Evolutionary conservation across 2,329 filamentous ascomycete genomes (phyloP).

Genomic region (Cercospora nicotianae): DNA sequence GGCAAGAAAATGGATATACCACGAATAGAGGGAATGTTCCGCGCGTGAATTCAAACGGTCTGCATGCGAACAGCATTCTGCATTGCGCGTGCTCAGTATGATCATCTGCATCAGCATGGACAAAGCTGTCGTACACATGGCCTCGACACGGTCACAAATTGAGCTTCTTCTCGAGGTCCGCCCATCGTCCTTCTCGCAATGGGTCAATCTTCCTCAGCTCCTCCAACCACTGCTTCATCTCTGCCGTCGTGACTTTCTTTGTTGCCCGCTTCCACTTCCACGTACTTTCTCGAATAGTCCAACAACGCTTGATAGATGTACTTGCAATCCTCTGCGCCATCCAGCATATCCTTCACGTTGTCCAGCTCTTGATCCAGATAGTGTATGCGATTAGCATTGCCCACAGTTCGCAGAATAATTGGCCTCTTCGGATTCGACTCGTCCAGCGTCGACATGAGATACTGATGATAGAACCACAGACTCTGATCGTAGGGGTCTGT

Average conservation of each 20-base stretch:
- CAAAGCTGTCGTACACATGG: too few species aligned
- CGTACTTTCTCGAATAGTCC: constrained; percentile 66
- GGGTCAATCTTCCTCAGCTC: constrained; percentile 71
- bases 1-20: background rate
- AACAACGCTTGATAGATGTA: constrained; percentile 88
- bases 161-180: constrained; percentile 61
- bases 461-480: constrained; percentile 96
- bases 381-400: constrained; percentile 58
- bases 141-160: constrained; percentile 37
- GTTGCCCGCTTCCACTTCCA: constrained; percentile 51
- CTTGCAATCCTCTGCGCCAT: constrained; percentile 70
- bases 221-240: constrained; percentile 57
- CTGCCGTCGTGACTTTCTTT: constrained; percentile 44
- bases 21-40: background rate
- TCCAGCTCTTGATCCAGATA: constrained; percentile 72
- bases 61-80: background rate
- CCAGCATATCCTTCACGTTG: constrained; percentile 67
- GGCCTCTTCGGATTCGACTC: constrained; percentile 49
- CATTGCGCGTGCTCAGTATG: background rate
- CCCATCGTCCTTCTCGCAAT: constrained; percentile 72
- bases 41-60: background rate
- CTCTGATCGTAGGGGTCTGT: constrained; percentile 93
- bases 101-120: too few species aligned
- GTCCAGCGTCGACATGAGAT: constrained; percentile 68
- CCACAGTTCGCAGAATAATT: constrained; percentile 63